A percentile compares a stretch with the other conserved stretches of the same genome.
These are phyloP conservation scores for Coprinopsis marcescibilis DNA, from an alignment of 768 basidiomycete genomes.

Conservation along the genomic window DNA sequence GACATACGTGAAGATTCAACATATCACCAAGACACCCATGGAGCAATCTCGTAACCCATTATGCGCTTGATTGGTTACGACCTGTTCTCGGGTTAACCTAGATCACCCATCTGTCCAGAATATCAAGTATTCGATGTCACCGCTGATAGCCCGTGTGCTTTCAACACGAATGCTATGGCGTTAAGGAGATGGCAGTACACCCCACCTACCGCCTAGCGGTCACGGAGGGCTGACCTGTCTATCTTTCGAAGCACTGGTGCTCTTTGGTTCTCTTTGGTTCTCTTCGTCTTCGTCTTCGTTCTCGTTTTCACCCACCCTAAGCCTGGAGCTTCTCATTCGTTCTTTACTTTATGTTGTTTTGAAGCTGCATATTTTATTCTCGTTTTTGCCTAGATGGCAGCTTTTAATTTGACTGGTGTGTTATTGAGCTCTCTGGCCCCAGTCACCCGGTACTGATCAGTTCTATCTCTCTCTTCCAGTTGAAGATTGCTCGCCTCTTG, in stretches of 20 bases:
- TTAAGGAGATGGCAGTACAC: not conserved
- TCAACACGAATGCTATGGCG: too few species aligned
- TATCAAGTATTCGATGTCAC: slow-evolving; percentile 5
- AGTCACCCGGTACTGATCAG: not conserved
- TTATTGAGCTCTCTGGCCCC: not conserved
- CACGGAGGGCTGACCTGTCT: not conserved
- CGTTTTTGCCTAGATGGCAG: slow-evolving; percentile 42
- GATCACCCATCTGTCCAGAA: slow-evolving; percentile 1
- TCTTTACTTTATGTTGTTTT: slow-evolving; percentile 13
- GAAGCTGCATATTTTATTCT: slow-evolving; percentile 10
- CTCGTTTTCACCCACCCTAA: slow-evolving; percentile 14
- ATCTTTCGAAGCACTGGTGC: slow-evolving; percentile 3
- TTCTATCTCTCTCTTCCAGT: slow-evolving; percentile 28
- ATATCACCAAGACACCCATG: too few species aligned
- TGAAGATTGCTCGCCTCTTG: slow-evolving; percentile 52
- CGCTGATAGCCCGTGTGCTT: not conserved
- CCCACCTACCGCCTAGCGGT: not conserved
- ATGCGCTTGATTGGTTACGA: not conserved
- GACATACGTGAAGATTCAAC: too few species aligned
- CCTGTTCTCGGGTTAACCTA: not conserved
- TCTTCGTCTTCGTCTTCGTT: slow-evolving; percentile 15
- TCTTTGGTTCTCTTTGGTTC: not conserved
- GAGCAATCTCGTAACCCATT: not conserved
- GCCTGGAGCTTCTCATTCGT: slow-evolving; percentile 11
- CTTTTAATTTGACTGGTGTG: slow-evolving; percentile 37